phyloP scores from a whole-genome alignment of 768 basidiomycete species.

The Boletus reticuloceps region DNA sequence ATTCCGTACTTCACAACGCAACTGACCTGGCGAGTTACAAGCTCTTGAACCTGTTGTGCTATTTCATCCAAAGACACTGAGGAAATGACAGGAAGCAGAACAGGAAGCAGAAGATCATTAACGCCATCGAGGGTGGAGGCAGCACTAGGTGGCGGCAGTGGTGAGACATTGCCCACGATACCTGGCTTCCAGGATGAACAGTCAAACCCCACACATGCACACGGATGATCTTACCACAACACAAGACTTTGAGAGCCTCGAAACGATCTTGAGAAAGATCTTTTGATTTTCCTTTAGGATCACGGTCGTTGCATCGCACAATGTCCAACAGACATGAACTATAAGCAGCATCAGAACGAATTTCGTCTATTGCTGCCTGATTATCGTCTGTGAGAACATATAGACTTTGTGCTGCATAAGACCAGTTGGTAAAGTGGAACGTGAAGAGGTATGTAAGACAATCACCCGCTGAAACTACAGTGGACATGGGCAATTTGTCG shows the following conservation, averaged over 20 bases:
- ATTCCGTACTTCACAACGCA: neutral
- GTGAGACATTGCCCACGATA: slow-evolving; percentile 72
- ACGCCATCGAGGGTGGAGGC: slow-evolving; percentile 66
- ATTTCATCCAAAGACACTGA: slow-evolving; percentile 54
- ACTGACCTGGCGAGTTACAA: slow-evolving; percentile 52
- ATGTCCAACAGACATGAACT: slow-evolving; percentile 65
- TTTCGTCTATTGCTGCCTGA: slow-evolving; percentile 60
- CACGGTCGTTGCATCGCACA: slow-evolving; percentile 37
- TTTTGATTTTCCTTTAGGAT: slow-evolving; percentile 38
- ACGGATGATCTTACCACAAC: slow-evolving; percentile 53
- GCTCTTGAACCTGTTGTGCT: slow-evolving; percentile 47
- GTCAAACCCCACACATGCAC: neutral
- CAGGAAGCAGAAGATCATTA: slow-evolving; percentile 67
- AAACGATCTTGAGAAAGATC: slow-evolving; percentile 47
- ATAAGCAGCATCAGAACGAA: slow-evolving; percentile 60
- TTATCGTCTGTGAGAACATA: slow-evolving; percentile 95
- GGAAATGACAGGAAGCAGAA: slow-evolving; percentile 63
- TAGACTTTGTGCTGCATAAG: slow-evolving; percentile 73
- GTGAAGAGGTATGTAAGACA: slow-evolving; percentile 8
- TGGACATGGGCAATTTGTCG: slow-evolving; percentile 62
- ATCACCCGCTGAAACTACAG: slow-evolving; percentile 78
- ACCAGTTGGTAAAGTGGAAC: neutral
- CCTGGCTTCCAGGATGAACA: slow-evolving; percentile 40
- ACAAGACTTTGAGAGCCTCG: slow-evolving; percentile 60
- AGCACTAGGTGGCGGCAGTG: slow-evolving; percentile 65